These are phyloP conservation scores for Leishmania martiniquensis DNA, from an alignment of 208 protist genomes.

Conservation along the genomic window DNA sequence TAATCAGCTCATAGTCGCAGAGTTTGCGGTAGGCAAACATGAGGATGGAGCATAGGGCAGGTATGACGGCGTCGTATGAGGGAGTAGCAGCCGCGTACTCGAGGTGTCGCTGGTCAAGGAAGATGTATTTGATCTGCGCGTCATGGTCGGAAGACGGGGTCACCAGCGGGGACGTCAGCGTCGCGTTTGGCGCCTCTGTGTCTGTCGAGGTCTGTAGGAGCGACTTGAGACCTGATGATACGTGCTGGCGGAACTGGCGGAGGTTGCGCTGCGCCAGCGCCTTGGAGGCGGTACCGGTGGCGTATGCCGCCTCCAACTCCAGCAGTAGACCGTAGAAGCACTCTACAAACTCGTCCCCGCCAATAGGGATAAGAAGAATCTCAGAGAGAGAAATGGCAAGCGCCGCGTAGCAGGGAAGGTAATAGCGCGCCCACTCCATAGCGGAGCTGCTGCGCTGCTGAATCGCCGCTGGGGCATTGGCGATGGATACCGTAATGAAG, in stretches of 20 bases:
- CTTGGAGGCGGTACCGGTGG: conserved; percentile 42
- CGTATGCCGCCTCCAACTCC: conserved; percentile 69
- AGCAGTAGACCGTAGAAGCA: conserved; percentile 67
- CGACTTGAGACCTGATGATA: conserved; percentile 27
- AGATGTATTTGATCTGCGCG: conserved; percentile 56
- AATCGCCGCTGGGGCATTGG: conserved; percentile 29
- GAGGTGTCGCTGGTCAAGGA: conserved; percentile 41
- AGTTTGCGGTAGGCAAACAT: conserved; percentile 67
- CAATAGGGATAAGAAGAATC: conserved; percentile 50
- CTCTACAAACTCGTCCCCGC: conserved; percentile 60
- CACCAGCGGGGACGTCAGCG: conserved; percentile 1
- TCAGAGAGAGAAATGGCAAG: conserved; percentile 72
- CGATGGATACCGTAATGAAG: conserved; percentile 25
- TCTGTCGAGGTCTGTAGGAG: conserved; percentile 14
- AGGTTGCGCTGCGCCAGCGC: conserved; percentile 60
- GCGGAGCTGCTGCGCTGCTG: conserved; percentile 31
- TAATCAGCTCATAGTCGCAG: conserved; percentile 66
- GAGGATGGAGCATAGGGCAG: conserved; percentile 56
- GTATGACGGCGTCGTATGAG: conserved; percentile 64
- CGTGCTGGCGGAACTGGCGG: conserved; percentile 52
- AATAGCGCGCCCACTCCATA: conserved; percentile 30
- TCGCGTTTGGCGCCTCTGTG: not conserved
- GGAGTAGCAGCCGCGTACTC: conserved; percentile 41
- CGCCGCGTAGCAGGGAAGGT: conserved; percentile 54
- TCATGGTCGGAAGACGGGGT: conserved; percentile 23